Evolutionary conservation across 352 stramenopile species (phyloP).

Genomic region (Aphanomyces stellatus): DNA sequence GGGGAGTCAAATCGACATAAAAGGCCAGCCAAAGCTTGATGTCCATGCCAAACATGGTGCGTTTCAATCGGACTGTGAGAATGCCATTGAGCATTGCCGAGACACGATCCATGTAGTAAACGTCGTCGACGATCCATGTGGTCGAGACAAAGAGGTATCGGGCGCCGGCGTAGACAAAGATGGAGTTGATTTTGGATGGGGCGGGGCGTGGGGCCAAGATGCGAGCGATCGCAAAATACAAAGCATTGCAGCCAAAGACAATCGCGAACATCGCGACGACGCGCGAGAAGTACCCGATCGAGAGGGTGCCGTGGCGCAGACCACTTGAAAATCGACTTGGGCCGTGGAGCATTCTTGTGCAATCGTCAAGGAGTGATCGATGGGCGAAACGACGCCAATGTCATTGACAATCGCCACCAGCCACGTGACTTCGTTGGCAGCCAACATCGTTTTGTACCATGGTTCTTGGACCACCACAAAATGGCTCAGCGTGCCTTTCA

Average conservation of each 20-base stretch:
- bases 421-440: constrained; percentile 7
- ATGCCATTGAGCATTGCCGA: background rate
- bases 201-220: background rate
- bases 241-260: background rate
- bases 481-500: background rate
- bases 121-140: background rate
- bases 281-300: background rate
- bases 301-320: background rate
- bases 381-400: background rate
- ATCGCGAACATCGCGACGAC: background rate
- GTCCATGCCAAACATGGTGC: background rate
- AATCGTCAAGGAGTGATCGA: background rate
- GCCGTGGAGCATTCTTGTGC: background rate
- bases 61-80: background rate
- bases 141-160: background rate
- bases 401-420: constrained; percentile 5
- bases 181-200: background rate
- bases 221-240: background rate
- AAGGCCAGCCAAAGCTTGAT: background rate
- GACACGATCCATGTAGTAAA: background rate
- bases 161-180: background rate
- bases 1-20: background rate
- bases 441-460: constrained; percentile 16
- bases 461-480: background rate
- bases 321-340: background rate